Percentiles rank a stretch among this genome's conserved stretches.
Evolutionary conservation across 352 stramenopile genomes (phyloP).

Genomic region (Globisporangium iwayamae): DNA sequence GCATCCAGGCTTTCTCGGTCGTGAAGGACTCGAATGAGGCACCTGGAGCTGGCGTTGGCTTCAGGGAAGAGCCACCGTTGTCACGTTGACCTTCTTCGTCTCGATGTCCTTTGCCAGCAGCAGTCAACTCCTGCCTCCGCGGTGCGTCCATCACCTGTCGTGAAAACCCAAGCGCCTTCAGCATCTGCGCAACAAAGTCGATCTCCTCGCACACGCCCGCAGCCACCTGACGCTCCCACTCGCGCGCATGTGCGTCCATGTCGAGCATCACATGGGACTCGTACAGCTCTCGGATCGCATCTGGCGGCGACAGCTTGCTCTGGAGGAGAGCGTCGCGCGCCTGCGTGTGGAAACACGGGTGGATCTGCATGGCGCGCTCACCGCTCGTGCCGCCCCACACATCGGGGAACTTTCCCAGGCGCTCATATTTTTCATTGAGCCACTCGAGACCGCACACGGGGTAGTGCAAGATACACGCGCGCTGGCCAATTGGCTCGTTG

Average conservation of each 20-base stretch:
- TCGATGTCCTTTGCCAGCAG: background rate
- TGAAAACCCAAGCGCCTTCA: slow-evolving; percentile 11
- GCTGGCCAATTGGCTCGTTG: background rate
- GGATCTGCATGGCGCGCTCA: slow-evolving; percentile 19
- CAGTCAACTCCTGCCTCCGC: background rate
- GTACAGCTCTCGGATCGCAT: slow-evolving; percentile 19
- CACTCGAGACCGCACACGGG: slow-evolving; percentile 38
- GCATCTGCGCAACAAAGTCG: slow-evolving; percentile 20
- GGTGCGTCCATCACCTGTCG: background rate
- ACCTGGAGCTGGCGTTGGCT: background rate
- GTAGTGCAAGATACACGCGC: slow-evolving; percentile 30
- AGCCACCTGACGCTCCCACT: slow-evolving; percentile 24
- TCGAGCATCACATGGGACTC: slow-evolving; percentile 25
- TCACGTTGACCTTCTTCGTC: background rate
- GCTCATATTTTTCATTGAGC: slow-evolving; percentile 36
- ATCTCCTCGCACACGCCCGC: slow-evolving; percentile 34
- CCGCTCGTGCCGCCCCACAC: slow-evolving; percentile 24
- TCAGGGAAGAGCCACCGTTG: background rate
- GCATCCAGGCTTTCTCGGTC: slow-evolving; percentile 35
- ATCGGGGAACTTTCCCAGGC: slow-evolving; percentile 23
- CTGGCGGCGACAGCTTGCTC: background rate
- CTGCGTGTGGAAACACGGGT: slow-evolving; percentile 38
- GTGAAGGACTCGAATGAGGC: slow-evolving; percentile 12
- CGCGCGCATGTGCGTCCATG: background rate
- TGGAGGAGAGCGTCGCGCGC: slow-evolving; percentile 22